Conservation (phyloP, 2,329 filamentous ascomycete species). For the Pezicula carpinea region DNA sequence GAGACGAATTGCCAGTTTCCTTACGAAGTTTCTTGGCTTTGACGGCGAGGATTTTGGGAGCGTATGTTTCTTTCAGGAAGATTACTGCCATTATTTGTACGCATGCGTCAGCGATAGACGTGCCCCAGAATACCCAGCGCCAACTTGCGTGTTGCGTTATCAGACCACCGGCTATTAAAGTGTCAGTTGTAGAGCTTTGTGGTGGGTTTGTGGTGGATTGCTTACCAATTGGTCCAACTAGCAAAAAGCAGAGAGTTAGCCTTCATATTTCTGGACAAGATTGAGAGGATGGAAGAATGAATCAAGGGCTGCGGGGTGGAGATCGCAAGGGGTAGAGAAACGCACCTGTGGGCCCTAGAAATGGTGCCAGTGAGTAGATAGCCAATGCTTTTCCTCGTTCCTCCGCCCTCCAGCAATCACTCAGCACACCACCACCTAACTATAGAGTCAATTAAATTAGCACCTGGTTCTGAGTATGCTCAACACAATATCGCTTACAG, state of each 20-base stretch:
- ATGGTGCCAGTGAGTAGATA: slow-evolving; percentile 55
- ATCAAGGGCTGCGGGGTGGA: neutral
- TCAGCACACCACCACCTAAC: slow-evolving; percentile 40
- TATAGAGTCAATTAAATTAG: neutral
- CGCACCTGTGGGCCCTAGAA: slow-evolving; percentile 52
- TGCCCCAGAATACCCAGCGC: slow-evolving; percentile 11
- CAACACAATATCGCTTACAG: slow-evolving; percentile 19
- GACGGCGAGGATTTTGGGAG: slow-evolving; percentile 48
- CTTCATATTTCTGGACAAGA: neutral
- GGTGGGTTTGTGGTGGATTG: neutral
- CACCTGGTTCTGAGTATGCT: neutral
- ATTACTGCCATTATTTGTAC: slow-evolving; percentile 44
- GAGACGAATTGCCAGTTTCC: slow-evolving; percentile 40
- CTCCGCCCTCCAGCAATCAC: slow-evolving; percentile 55
- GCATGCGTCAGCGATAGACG: slow-evolving; percentile 44
- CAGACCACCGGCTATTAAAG: slow-evolving; percentile 30
- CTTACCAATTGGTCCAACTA: slow-evolving; percentile 27
- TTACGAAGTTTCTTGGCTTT: slow-evolving; percentile 45
- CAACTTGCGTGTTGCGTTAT: slow-evolving; percentile 31
- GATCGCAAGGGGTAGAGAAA: neutral
- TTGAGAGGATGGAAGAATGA: neutral
- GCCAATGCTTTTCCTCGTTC: slow-evolving; percentile 56
- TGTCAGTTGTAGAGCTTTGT: neutral
- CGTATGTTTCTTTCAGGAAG: slow-evolving; percentile 54
- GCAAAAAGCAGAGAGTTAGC: too few species aligned